phyloP scores from a whole-genome alignment of 2,329 filamentous ascomycete species.

The Aspergillus aculeatus region DNA sequence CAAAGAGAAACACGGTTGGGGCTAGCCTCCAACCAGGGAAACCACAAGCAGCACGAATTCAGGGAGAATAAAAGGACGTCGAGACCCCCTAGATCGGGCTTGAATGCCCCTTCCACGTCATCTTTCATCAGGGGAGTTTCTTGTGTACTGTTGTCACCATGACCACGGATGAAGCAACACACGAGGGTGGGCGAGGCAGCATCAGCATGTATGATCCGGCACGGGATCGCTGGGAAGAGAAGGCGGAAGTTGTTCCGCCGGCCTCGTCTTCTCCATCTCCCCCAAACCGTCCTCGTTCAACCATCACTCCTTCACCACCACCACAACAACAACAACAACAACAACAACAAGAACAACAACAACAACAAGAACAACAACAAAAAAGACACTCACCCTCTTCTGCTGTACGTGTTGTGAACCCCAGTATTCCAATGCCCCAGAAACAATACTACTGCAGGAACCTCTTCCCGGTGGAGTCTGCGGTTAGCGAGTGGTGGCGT shows the following conservation, averaged over 20 bases:
- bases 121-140: not conserved
- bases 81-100: not conserved
- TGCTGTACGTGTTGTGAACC: not conserved
- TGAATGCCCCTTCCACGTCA: not conserved
- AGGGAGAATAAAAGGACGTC: not conserved
- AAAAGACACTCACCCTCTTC: not conserved
- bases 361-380: not conserved
- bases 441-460: not conserved
- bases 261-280: not conserved
- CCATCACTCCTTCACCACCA: not conserved
- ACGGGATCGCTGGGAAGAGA: slow-evolving; percentile 24
- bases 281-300: not conserved
- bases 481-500: not conserved
- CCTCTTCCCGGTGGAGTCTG: not conserved
- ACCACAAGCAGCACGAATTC: not conserved
- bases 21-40: slow-evolving; percentile 18
- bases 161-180: slow-evolving; percentile 9
- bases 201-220: slow-evolving; percentile 26
- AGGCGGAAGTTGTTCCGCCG: slow-evolving; percentile 4
- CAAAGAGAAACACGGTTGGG: slow-evolving; percentile 18
- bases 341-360: not conserved
- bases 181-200: slow-evolving; percentile 8
- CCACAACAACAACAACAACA: not conserved
- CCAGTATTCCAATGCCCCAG: not conserved
- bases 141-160: slow-evolving; percentile 6